phyloP scores from a whole-genome alignment of 169 alveolate genomes.

The Eimeria praecox region DNA sequence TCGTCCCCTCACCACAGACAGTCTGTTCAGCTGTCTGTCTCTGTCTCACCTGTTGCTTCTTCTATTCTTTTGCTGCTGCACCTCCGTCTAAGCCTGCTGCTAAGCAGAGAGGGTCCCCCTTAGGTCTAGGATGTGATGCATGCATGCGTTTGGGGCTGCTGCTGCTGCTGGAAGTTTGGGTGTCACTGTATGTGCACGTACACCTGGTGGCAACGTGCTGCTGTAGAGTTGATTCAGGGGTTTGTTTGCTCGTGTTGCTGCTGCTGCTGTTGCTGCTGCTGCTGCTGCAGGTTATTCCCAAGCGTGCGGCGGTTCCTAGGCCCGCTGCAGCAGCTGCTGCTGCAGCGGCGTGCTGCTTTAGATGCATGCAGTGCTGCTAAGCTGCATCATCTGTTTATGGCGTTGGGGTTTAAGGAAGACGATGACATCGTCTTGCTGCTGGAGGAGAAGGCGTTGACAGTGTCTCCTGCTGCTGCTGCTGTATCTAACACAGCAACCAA shows the following conservation, averaged over 20 bases:
- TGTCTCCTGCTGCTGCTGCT: neutral
- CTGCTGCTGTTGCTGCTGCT: slow-evolving; percentile 27
- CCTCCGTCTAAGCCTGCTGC: too few relatives aligned
- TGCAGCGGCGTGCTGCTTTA: slow-evolving; percentile 26
- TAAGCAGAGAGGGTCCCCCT: too few relatives aligned
- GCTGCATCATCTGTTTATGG: slow-evolving; percentile 44
- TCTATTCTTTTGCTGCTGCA: too few relatives aligned
- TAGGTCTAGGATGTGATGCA: neutral
- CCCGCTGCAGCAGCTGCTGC: slow-evolving; percentile 65
- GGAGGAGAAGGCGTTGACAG: neutral
- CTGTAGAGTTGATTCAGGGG: neutral
- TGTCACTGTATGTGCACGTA: neutral
- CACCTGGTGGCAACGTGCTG: neutral
- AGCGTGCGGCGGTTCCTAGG: slow-evolving; percentile 6
- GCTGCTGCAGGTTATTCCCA: slow-evolving; percentile 43
- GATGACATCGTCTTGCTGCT: slow-evolving; percentile 37
- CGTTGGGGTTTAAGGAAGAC: slow-evolving; percentile 34
- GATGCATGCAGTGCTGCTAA: slow-evolving; percentile 27
- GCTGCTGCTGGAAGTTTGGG: neutral
- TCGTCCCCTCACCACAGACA: too few relatives aligned
- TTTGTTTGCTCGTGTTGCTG: neutral
- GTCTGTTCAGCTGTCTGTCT: too few relatives aligned
- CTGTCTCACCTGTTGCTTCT: too few relatives aligned
- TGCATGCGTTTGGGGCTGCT: slow-evolving; percentile 5
- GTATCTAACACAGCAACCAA: neutral